phyloP scores from a whole-genome alignment of 169 alveolate genomes.

The Theileria parva region DNA sequence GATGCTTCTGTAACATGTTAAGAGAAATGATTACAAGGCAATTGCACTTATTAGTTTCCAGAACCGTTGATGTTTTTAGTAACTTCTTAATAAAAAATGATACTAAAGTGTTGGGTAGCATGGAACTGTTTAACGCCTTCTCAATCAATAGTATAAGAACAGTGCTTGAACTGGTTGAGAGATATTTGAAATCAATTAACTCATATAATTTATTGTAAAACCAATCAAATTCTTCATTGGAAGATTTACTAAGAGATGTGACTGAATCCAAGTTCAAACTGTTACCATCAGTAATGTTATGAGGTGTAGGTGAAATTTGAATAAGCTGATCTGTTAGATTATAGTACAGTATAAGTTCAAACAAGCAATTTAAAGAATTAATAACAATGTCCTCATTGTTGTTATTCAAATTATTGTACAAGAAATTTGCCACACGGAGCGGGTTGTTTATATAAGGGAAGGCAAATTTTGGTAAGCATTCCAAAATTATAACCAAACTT shows the following conservation, averaged over 20 bases:
- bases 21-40: conserved; percentile 36
- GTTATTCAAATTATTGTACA: conserved; percentile 15
- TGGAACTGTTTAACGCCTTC: conserved; percentile 48
- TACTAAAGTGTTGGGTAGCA: conserved; percentile 36
- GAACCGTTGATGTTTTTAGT: conserved; percentile 30
- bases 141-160: conserved; percentile 21
- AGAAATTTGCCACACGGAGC: conserved; percentile 25
- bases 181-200: conserved; percentile 5
- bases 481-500: conserved; percentile 12
- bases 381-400: conserved; percentile 17
- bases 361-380: conserved; percentile 40
- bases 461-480: conserved; percentile 32
- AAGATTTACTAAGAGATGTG: neutral
- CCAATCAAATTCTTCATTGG: neutral
- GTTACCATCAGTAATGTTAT: neutral
- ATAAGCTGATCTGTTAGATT: conserved; percentile 37
- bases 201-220: conserved; percentile 33
- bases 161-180: conserved; percentile 18
- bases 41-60: conserved; percentile 21
- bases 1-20: conserved; percentile 32
- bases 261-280: neutral
- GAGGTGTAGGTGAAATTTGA: neutral
- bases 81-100: conserved; percentile 51
- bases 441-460: conserved; percentile 58
- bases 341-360: conserved; percentile 43